Evolutionary conservation across 345 rosid genomes (phyloP).

Genomic region (Abelmoschus esculentus): DNA sequence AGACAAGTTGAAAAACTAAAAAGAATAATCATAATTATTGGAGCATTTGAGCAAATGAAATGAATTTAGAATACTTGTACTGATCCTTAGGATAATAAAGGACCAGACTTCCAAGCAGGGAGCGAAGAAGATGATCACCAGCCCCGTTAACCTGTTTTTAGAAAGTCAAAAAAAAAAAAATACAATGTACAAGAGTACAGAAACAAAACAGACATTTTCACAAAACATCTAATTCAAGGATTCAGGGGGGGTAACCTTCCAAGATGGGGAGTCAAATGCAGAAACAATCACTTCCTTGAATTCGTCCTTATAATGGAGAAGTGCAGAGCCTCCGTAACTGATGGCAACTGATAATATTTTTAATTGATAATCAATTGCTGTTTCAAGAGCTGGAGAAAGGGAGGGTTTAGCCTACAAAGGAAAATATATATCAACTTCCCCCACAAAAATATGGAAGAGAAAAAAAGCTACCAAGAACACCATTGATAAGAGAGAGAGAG

Average conservation of each 20-base stretch:
- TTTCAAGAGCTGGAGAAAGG: conserved; percentile 92
- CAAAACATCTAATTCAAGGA: not conserved
- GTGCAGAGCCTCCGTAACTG: conserved; percentile 79
- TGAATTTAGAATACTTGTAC: conserved; percentile 52
- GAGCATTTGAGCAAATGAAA: not conserved
- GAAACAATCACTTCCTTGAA: conserved; percentile 64
- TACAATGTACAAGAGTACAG: not conserved
- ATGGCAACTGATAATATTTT: conserved; percentile 83
- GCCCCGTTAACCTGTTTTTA: conserved; percentile 78
- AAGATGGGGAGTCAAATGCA: conserved; percentile 88
- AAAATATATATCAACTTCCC: conserved; percentile 4
- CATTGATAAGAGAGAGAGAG: conserved; percentile 6
- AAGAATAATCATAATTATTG: conserved; percentile 4
- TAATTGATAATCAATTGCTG: conserved; percentile 87
- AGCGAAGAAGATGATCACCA: conserved; percentile 85
- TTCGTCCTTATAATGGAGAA: conserved; percentile 66
- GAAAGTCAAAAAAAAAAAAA: not conserved
- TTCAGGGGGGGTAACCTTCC: conserved; percentile 47
- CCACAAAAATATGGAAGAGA: conserved; percentile 14
- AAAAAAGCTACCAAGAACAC: conserved; percentile 17
- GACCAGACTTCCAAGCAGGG: conserved; percentile 82
- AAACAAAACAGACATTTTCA: conserved; percentile 11
- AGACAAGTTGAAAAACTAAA: not conserved
- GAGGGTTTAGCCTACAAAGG: conserved; percentile 53
- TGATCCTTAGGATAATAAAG: conserved; percentile 88